Evolutionary conservation across 140 eudicot species (phyloP).

Genomic region (Ambrosia hybrid): DNA sequence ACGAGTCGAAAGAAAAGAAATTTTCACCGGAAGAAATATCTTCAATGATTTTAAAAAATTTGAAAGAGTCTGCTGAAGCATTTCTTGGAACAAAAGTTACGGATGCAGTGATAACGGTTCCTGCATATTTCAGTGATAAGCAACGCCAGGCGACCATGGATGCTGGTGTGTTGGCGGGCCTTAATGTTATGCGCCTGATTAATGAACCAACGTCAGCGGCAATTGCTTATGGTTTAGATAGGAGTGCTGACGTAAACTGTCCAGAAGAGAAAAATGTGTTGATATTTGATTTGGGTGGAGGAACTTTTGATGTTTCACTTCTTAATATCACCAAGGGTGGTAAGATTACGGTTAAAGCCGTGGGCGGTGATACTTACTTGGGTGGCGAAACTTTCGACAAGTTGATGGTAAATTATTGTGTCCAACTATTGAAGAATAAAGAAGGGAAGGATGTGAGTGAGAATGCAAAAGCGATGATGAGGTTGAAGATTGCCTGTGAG

Average conservation of each 20-base stretch:
- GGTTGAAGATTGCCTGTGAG: constrained; percentile 20
- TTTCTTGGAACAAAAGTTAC: constrained; percentile 10
- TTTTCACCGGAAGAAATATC: constrained; percentile 27
- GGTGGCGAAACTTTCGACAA: constrained; percentile 31
- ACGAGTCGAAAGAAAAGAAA: background rate
- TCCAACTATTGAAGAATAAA: constrained; percentile 7
- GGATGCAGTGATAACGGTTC: constrained; percentile 29
- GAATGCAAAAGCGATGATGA: constrained; percentile 19
- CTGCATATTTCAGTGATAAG: constrained; percentile 22
- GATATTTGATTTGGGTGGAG: constrained; percentile 32
- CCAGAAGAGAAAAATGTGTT: constrained; percentile 22
- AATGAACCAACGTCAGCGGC: constrained; percentile 32
- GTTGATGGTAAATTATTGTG: constrained; percentile 15
- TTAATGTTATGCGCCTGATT: constrained; percentile 12
- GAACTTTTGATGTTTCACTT: constrained; percentile 32
- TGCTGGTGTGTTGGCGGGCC: background rate
- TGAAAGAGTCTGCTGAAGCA: constrained; percentile 31
- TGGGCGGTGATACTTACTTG: constrained; percentile 17
- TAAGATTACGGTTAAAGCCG: constrained; percentile 3
- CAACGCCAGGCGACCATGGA: constrained; percentile 13
- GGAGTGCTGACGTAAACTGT: constrained; percentile 5
- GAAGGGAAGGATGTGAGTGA: background rate
- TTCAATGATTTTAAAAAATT: constrained; percentile 7
- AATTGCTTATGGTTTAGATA: constrained; percentile 24
- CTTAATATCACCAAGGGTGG: constrained; percentile 20